A percentile compares a stretch with the other conserved stretches of the same genome.
phyloP scores from a whole-genome alignment of 129 eudicot species.

The Calendula officinalis region DNA sequence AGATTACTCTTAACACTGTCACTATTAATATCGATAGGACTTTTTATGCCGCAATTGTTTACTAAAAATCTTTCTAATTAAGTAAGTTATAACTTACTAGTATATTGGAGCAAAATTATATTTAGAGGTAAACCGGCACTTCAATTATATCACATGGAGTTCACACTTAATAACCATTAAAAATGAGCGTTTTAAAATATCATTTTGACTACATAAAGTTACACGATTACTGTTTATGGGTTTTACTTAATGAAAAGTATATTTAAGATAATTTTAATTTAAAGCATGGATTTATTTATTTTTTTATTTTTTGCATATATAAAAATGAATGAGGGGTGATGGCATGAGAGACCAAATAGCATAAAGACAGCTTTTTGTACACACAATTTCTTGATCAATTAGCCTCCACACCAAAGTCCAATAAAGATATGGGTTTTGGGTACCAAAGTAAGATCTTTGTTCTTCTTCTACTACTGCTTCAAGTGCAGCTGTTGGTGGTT shows the following conservation, averaged over 20 bases:
- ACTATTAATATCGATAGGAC: too few relatives aligned
- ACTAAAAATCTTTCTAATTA: too few relatives aligned
- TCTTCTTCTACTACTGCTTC: conserved; percentile 27
- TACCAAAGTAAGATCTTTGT: conserved; percentile 29
- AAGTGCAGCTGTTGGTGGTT: conserved; percentile 13
- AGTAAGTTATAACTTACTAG: too few relatives aligned
- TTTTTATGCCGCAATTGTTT: too few relatives aligned
- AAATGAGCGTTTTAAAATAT: not conserved
- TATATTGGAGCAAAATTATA: too few relatives aligned
- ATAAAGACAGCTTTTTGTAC: conserved; percentile 36
- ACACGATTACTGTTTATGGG: not conserved
- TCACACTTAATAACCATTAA: not conserved
- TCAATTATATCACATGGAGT: not conserved
- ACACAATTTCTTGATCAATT: conserved; percentile 30
- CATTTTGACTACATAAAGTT: conserved; percentile 17
- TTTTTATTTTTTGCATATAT: conserved; percentile 26
- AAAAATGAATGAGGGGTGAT: conserved; percentile 28
- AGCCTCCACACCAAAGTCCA: conserved; percentile 32
- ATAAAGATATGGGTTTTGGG: conserved; percentile 40
- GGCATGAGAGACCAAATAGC: conserved; percentile 40
- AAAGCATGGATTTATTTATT: conserved; percentile 17
- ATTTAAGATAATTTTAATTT: not conserved
- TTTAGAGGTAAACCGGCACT: too few relatives aligned
- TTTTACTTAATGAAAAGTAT: not conserved
- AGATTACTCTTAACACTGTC: too few relatives aligned